Evolutionary conservation across 2,329 filamentous ascomycete genomes (phyloP).

Genomic region (Diaporthe australafricana): DNA sequence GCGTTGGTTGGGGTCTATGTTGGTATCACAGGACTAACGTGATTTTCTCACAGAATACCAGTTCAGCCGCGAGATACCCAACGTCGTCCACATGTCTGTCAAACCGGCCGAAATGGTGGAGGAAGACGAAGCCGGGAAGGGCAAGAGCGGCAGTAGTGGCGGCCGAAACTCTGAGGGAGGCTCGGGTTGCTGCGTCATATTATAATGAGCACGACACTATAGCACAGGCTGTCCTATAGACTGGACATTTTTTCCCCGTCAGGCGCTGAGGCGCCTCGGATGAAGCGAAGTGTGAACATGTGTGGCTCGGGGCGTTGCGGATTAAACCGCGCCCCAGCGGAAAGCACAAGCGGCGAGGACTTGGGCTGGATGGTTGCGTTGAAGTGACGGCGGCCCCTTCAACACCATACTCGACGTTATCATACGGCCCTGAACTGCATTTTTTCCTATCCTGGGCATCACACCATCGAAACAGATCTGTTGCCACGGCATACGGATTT

Average conservation of each 20-base stretch:
- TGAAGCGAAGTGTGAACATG: background rate
- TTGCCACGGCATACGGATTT: conserved; percentile 22
- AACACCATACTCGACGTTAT: conserved; percentile 25
- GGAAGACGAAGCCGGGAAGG: conserved; percentile 77
- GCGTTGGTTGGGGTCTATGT: background rate
- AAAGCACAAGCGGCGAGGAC: background rate
- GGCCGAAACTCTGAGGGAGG: conserved; percentile 54
- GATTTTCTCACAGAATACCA: conserved; percentile 72
- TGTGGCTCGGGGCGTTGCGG: background rate
- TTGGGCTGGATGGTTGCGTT: background rate
- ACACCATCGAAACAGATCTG: conserved; percentile 10
- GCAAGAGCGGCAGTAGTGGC: conserved; percentile 63
- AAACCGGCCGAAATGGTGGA: conserved; percentile 89
- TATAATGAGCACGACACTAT: conserved; percentile 49
- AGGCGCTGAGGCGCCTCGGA: background rate
- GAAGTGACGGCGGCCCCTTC: conserved; percentile 1
- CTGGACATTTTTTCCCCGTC: background rate
- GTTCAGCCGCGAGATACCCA: conserved; percentile 79
- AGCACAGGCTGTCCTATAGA: background rate
- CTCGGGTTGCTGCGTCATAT: conserved; percentile 63
- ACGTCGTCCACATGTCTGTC: conserved; percentile 95
- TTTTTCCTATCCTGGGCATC: conserved; percentile 8
- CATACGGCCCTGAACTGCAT: conserved; percentile 31
- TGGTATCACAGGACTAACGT: background rate
- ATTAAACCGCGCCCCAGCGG: background rate